These are phyloP conservation scores for Entelexis sorbosivorans DNA, from an alignment of 1,139 yeast species.

Conservation along the genomic window DNA sequence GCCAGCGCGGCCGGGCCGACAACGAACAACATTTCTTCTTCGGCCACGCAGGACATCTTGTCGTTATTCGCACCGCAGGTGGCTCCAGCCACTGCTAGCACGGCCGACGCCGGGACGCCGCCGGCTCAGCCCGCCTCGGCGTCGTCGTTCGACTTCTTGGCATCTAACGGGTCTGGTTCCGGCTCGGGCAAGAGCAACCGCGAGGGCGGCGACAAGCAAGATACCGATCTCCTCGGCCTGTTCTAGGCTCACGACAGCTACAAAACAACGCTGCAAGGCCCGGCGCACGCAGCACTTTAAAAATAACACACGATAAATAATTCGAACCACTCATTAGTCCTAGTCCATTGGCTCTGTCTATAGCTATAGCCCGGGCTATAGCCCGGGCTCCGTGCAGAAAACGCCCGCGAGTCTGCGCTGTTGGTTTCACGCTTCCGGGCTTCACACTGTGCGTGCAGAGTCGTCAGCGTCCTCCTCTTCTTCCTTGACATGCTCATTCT, in stretches of 20 bases:
- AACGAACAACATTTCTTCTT: conserved; percentile 17
- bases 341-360: too few relatives aligned
- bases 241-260: conserved; percentile 19
- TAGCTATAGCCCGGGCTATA: too few relatives aligned
- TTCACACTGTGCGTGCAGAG: too few relatives aligned
- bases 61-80: conserved; percentile 26
- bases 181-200: neutral
- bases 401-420: too few relatives aligned
- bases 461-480: neutral
- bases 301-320: neutral
- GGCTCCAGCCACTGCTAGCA: neutral
- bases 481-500: neutral
- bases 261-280: neutral
- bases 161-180: neutral
- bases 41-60: conserved; percentile 28
- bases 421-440: too few relatives aligned
- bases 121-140: neutral
- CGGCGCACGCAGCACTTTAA: neutral
- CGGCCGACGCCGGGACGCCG: too few relatives aligned
- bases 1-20: neutral
- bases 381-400: too few relatives aligned
- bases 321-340: neutral
- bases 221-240: conserved; percentile 22
- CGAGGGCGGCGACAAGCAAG: neutral
- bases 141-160: conserved; percentile 7